Evolutionary conservation across 164 flowering plant genomes (phyloP), one percentile per base, ranked within the genome.

Genomic region (Vitis rupestris): DNA sequence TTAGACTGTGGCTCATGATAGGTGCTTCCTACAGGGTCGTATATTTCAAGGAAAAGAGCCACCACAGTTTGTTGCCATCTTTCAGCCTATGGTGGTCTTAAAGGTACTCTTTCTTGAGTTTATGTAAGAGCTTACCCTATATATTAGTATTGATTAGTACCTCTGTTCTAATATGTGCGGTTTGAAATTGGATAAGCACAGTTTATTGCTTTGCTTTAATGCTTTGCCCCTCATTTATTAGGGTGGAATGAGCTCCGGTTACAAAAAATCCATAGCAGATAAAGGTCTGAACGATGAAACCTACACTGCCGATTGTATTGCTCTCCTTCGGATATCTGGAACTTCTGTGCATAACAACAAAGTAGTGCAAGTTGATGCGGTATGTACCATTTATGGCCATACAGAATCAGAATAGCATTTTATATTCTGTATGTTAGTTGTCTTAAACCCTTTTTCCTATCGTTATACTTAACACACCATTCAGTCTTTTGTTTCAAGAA

Each of bases 201-300:
- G 3, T 23, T 63, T 30, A 19, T 5, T 14, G 16, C 3, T 49
- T 5, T 29, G 10, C n/a, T 71, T 37, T 44, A 27, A 27, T 63
- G 58, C 27, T 13, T 68, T 72, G 44, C 6, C 11, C 23, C 48
- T 69, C 49, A 60, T 69, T n/a, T 70, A 51, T 72, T 61, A 96
- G 99, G 99, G 99, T 78, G 99, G 99, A 75, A 10, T 88, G 68
- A 93, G 99, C 82, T 83, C 97, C 76, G 90, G 97, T 68, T 93
- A 90, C 87, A 96, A 92, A 66, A 92, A 88, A 23, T 74, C 60
- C 15, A 53, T 90, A 60, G 88, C 83, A 64, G 97, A 91, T 53
- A 91, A 89, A 83, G 95, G 90, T 59, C 64, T 81, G 72, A 77
- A 79, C 60, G 99, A 96, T 87, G 94, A 94, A 72, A 86, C 94